A percentile compares a stretch with the other conserved stretches of the same genome.
phyloP scores from a whole-genome alignment of 1,284 basidiomycete genomes.

The Ustilago xerochloae region DNA sequence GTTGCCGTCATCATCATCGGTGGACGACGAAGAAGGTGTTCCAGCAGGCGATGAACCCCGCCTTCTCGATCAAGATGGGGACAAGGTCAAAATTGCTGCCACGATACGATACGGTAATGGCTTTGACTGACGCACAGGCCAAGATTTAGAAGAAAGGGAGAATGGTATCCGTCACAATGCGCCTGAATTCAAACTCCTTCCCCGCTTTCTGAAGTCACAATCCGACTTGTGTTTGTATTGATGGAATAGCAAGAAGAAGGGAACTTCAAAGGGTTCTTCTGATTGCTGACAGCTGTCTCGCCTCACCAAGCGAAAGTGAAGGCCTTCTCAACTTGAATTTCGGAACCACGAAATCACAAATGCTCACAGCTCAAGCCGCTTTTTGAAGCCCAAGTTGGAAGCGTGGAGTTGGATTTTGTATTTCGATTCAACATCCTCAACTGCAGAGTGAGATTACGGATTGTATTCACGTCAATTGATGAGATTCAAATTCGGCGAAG shows the following conservation, averaged over 20 bases:
- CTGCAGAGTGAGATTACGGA: not conserved
- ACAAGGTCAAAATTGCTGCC: not conserved
- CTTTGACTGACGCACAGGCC: conserved; percentile 25
- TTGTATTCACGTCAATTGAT: not conserved
- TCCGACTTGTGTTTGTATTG: not conserved
- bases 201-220: conserved; percentile 5
- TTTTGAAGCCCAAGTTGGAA: too few relatives aligned
- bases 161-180: not conserved
- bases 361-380: too few relatives aligned
- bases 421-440: conserved; percentile 17
- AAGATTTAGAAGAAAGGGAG: conserved; percentile 38
- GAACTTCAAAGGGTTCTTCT: not conserved
- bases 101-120: not conserved
- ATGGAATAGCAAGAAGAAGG: not conserved
- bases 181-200: conserved; percentile 15
- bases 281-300: conserved; percentile 4
- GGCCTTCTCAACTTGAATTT: too few relatives aligned
- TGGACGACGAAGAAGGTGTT: not conserved
- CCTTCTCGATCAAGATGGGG: not conserved
- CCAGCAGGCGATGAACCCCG: not conserved
- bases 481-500: not conserved
- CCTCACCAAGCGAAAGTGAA: too few relatives aligned
- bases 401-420: not conserved
- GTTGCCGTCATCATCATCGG: not conserved
- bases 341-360: too few relatives aligned